Conservation (phyloP, 1,284 basidiomycete genomes). For the Rhodotorula mucilaginosa region DNA sequence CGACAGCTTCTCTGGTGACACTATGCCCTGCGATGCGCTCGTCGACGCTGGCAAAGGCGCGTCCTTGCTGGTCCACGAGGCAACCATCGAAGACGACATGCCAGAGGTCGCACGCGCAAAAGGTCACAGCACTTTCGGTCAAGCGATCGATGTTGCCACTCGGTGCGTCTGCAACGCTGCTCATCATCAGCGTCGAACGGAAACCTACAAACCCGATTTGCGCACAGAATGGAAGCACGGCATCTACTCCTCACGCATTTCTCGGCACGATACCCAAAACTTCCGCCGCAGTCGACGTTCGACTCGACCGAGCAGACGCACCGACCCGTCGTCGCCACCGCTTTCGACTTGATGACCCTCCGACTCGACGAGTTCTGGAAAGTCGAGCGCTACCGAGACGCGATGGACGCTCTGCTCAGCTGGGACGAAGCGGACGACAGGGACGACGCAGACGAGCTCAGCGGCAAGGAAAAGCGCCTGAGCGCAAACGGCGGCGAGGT, state of each 20-base stretch:
- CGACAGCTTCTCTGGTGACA: conserved; percentile 73
- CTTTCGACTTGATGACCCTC: conserved; percentile 76
- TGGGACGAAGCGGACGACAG: conserved; percentile 57
- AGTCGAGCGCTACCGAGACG: conserved; percentile 67
- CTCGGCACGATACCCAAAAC: conserved; percentile 86
- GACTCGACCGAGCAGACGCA: neutral
- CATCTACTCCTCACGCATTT: conserved; percentile 90
- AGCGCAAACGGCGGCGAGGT: neutral
- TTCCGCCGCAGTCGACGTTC: conserved; percentile 54
- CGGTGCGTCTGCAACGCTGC: conserved; percentile 53
- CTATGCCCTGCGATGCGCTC: conserved; percentile 69
- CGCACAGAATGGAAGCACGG: conserved; percentile 70
- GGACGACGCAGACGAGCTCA: conserved; percentile 11
- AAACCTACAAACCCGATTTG: neutral
- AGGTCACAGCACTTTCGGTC: conserved; percentile 83
- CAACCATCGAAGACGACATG: conserved; percentile 78
- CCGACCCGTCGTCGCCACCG: conserved; percentile 61
- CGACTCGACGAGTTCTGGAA: conserved; percentile 77
- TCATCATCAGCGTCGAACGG: neutral
- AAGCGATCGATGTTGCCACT: conserved; percentile 74
- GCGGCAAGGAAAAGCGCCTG: neutral
- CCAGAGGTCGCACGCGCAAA: conserved; percentile 66
- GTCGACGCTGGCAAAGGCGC: conserved; percentile 65
- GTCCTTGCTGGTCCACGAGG: conserved; percentile 88
- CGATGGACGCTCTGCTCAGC: conserved; percentile 65